These are phyloP conservation scores for Fusarium sp. DNA, from an alignment of 2,329 filamentous ascomycete genomes.

Conservation along the genomic window DNA sequence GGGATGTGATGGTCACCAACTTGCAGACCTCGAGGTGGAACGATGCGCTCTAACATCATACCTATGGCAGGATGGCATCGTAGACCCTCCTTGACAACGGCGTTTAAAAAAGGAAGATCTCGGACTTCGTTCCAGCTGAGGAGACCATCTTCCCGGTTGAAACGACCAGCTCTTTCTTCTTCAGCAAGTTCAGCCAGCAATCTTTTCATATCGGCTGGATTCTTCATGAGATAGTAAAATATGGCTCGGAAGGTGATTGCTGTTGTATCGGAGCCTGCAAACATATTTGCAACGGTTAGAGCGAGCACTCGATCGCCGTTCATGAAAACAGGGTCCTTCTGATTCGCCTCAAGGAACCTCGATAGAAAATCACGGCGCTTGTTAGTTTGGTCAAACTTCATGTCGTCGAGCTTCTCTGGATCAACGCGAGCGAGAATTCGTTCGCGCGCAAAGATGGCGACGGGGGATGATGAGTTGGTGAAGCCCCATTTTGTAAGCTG, in stretches of 20 bases:
- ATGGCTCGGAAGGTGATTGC: slow-evolving; percentile 27
- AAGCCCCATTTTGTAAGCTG: not conserved
- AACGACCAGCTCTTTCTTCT: slow-evolving; percentile 62
- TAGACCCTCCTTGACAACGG: slow-evolving; percentile 81
- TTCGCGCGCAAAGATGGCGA: not conserved
- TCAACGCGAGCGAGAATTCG: not conserved
- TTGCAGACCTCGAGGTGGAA: slow-evolving; percentile 70
- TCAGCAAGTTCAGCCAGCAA: slow-evolving; percentile 71
- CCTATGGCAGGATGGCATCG: slow-evolving; percentile 79
- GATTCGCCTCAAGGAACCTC: slow-evolving; percentile 14
- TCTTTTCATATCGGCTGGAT: slow-evolving; percentile 52
- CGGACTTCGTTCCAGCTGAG: slow-evolving; percentile 77
- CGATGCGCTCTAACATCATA: slow-evolving; percentile 76
- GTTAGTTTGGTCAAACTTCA: not conserved
- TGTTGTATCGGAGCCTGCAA: slow-evolving; percentile 33
- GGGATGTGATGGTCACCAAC: slow-evolving; percentile 70
- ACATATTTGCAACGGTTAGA: slow-evolving; percentile 28
- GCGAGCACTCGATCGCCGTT: slow-evolving; percentile 19
- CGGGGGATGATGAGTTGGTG: not conserved
- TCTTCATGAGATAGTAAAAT: slow-evolving; percentile 26
- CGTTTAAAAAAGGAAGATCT: slow-evolving; percentile 78
- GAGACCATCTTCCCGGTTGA: slow-evolving; percentile 61
- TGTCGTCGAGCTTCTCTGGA: not conserved
- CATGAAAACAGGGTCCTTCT: slow-evolving; percentile 26
- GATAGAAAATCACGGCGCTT: slow-evolving; percentile 14